phyloP scores from a whole-genome alignment of 495 filamentous ascomycete genomes.

The Tuber magnatum region DNA sequence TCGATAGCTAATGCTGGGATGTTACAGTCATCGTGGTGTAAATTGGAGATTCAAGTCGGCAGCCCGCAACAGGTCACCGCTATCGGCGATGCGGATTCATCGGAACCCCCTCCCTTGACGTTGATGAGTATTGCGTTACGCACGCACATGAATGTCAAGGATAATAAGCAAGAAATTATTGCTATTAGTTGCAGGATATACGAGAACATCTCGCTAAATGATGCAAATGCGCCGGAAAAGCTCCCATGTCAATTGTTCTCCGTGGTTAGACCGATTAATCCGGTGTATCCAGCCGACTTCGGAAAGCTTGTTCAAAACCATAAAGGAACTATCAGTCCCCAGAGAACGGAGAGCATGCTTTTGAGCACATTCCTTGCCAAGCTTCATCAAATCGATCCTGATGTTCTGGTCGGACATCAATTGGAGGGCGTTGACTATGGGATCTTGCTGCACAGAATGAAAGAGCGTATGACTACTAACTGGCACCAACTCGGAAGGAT shows the following conservation, averaged over 20 bases:
- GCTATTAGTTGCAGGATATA: constrained; percentile 86
- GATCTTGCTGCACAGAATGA: constrained; percentile 75
- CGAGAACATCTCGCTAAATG: constrained; percentile 75
- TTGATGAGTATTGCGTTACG: constrained; percentile 89
- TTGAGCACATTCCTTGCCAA: constrained; percentile 82
- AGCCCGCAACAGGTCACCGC: constrained; percentile 66
- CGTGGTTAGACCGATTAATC: constrained; percentile 70
- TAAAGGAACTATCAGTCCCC: constrained; percentile 65
- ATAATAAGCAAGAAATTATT: constrained; percentile 94
- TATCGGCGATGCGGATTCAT: constrained; percentile 64
- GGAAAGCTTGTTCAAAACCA: constrained; percentile 60
- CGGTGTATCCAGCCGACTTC: constrained; percentile 75
- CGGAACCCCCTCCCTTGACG: constrained; percentile 78
- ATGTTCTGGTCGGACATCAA: constrained; percentile 91
- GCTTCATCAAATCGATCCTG: constrained; percentile 78
- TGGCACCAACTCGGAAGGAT: constrained; percentile 90
- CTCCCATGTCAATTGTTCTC: constrained; percentile 87
- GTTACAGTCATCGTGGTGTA: constrained; percentile 73
- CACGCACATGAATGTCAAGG: constrained; percentile 79
- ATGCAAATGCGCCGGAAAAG: constrained; percentile 80
- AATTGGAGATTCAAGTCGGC: constrained; percentile 74
- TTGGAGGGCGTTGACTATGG: constrained; percentile 95
- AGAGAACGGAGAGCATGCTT: constrained; percentile 73
- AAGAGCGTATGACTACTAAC: constrained; percentile 79
- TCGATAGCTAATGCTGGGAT: not conserved